A percentile compares a stretch with the other conserved stretches of the same genome.
Conservation (phyloP, 1,284 basidiomycete genomes). For the Apiotrichum laibachii region DNA sequence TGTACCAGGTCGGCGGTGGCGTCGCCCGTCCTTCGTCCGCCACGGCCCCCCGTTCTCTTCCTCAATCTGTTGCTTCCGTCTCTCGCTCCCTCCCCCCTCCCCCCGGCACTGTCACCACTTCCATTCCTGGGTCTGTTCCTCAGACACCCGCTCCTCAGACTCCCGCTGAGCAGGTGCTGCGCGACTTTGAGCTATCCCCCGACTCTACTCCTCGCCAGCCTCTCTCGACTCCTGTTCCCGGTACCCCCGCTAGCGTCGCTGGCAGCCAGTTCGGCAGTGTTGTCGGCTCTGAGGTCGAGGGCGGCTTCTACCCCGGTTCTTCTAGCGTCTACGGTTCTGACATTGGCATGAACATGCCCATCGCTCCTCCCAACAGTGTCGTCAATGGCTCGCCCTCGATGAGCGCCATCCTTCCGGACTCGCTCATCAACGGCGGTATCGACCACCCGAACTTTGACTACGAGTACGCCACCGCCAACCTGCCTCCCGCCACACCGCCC, state of each 20-base stretch:
- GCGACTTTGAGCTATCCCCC: background rate
- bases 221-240: background rate
- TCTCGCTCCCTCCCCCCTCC: background rate
- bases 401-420: slow-evolving; percentile 24
- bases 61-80: background rate
- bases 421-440: slow-evolving; percentile 33
- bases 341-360: slow-evolving; percentile 12
- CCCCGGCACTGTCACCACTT: background rate
- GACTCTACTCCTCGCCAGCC: background rate
- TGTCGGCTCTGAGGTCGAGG: slow-evolving; percentile 18
- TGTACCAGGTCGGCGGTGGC: slow-evolving; percentile 15
- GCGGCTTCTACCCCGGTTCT: slow-evolving; percentile 33
- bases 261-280: background rate
- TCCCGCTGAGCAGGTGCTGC: background rate
- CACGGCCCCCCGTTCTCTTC: background rate
- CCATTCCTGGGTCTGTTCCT: background rate
- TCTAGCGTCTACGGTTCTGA: slow-evolving; percentile 27
- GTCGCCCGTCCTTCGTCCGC: background rate
- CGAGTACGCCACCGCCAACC: slow-evolving; percentile 37
- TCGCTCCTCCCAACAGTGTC: slow-evolving; percentile 37
- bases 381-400: background rate
- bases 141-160: background rate
- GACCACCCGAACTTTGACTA: slow-evolving; percentile 39
- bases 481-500: slow-evolving; percentile 42
- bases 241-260: background rate